Evolutionary conservation across 2,329 filamentous ascomycete genomes (phyloP).

Genomic region (Trichoderma sp.): DNA sequence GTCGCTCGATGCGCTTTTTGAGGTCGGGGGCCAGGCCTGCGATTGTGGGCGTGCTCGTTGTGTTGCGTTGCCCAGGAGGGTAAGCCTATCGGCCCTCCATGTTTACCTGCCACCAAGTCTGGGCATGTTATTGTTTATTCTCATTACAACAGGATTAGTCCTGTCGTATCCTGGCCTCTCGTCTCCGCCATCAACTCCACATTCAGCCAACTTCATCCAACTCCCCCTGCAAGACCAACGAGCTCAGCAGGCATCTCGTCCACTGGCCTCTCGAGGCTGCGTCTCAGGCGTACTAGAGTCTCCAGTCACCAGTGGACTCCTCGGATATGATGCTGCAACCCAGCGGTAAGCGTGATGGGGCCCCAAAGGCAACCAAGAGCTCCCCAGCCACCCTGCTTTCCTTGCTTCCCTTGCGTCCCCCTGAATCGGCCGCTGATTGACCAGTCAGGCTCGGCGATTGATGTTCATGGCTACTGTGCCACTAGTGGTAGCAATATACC

Average conservation of each 20-base stretch:
- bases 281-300: conserved; percentile 29
- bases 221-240: conserved; percentile 28
- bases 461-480: conserved; percentile 22
- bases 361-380: conserved; percentile 22
- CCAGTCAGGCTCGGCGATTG: conserved; percentile 24
- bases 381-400: conserved; percentile 27
- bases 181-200: conserved; percentile 30
- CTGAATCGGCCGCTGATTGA: conserved; percentile 27
- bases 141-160: conserved; percentile 35
- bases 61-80: conserved; percentile 32
- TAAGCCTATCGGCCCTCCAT: conserved; percentile 34
- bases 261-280: conserved; percentile 26
- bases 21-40: conserved; percentile 44
- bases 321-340: conserved; percentile 29
- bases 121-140: conserved; percentile 36
- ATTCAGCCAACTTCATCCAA: conserved; percentile 30
- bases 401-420: conserved; percentile 25
- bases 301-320: conserved; percentile 26
- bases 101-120: conserved; percentile 31
- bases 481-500: conserved; percentile 17
- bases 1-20: conserved; percentile 46
- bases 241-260: conserved; percentile 29
- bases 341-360: conserved; percentile 29
- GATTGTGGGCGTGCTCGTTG: conserved; percentile 31
- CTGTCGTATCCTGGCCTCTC: conserved; percentile 24